Conservation (phyloP, 495 filamentous ascomycete species). For the Aspergillus sclerotioniger region DNA sequence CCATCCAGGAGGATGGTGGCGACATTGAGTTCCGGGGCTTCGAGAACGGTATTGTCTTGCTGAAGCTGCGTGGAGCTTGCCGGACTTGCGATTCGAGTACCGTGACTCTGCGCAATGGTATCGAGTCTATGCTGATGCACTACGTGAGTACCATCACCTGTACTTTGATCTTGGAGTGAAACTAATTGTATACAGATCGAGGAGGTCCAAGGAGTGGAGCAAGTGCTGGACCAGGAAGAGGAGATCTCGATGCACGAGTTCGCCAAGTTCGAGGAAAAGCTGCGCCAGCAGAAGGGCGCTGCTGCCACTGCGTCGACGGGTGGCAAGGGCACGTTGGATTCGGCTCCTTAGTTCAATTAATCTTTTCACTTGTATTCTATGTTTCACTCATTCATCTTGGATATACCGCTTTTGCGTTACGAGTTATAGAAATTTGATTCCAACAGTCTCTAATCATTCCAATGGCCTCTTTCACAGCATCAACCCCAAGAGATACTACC, state of each 20-base stretch:
- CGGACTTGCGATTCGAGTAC: conserved; percentile 95
- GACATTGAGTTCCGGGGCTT: conserved; percentile 95
- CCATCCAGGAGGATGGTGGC: conserved; percentile 96
- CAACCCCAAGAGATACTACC: no score
- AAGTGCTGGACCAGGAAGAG: conserved; percentile 89
- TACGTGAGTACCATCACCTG: conserved; percentile 47
- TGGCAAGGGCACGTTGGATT: conserved; percentile 67
- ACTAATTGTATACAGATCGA: conserved; percentile 64
- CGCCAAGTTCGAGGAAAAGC: conserved; percentile 92
- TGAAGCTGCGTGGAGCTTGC: conserved; percentile 92
- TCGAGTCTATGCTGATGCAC: conserved; percentile 96
- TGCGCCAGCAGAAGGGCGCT: conserved; percentile 71
- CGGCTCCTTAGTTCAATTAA: conserved; percentile 37
- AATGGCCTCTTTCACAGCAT: no score
- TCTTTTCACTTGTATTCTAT: conserved; percentile 1
- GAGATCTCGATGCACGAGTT: conserved; percentile 88
- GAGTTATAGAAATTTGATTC: conserved; percentile 4
- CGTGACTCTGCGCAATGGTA: conserved; percentile 92
- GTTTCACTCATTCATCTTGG: background rate
- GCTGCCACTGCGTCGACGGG: conserved; percentile 56
- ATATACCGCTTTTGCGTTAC: background rate
- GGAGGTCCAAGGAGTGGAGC: conserved; percentile 89
- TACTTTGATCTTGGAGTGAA: conserved; percentile 41
- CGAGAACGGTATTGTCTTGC: conserved; percentile 74
- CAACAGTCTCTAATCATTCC: background rate